Conservation (phyloP, 148 eudicot species). For the Vaccinium corymbosum region DNA sequence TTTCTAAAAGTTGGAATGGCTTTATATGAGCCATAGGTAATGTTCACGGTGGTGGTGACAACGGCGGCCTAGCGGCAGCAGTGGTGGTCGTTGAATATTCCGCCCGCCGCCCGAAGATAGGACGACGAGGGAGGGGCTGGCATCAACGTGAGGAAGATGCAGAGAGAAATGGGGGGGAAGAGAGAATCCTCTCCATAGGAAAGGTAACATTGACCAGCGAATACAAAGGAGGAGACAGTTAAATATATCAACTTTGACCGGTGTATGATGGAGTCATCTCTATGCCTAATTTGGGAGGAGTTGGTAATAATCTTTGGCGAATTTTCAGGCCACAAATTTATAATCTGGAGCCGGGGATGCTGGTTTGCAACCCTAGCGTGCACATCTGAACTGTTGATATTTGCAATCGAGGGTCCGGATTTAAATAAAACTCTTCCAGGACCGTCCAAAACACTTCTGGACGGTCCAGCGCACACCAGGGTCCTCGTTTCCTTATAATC, state of each 20-base stretch:
- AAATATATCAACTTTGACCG: neutral
- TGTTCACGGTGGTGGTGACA: neutral
- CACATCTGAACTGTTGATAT: no score
- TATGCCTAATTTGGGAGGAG: slow-evolving; percentile 2
- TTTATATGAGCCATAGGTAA: slow-evolving; percentile 9
- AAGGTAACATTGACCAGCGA: slow-evolving; percentile 14
- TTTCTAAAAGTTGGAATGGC: slow-evolving; percentile 55
- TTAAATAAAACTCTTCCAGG: no score
- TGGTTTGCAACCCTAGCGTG: no score
- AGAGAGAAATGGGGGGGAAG: slow-evolving; percentile 8
- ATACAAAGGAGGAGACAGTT: neutral
- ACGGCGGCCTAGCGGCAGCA: slow-evolving; percentile 8
- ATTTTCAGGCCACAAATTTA: neutral
- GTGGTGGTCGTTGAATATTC: neutral
- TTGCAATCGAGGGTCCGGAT: no score
- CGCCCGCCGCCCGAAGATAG: slow-evolving; percentile 29
- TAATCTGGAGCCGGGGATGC: neutral
- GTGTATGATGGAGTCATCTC: neutral
- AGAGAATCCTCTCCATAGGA: slow-evolving; percentile 7
- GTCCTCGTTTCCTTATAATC: no score
- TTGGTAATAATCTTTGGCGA: neutral
- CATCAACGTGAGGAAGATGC: neutral
- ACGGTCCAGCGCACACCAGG: no score
- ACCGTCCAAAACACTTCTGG: no score
- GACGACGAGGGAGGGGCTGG: slow-evolving; percentile 35